Evolutionary conservation across 2,329 filamentous ascomycete genomes (phyloP), one percentile per base, ranked within the genome.

Genomic region (Talaromyces sp.): DNA sequence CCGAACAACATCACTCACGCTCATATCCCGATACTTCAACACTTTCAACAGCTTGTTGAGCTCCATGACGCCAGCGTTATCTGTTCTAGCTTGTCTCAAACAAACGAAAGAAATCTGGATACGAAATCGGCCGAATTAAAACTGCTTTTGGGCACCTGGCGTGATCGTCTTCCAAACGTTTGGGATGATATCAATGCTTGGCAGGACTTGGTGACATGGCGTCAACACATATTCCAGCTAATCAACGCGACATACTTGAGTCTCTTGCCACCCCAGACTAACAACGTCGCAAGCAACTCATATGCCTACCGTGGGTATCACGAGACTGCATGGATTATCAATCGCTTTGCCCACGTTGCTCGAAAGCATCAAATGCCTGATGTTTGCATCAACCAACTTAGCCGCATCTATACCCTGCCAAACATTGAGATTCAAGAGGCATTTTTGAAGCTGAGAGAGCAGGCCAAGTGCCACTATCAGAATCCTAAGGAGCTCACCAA

Each of bases 381-480:
- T 64, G 95, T 99, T 31, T 99, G 96, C 79, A 97, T 99, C 76
- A 93, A 86, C 65, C 95, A 99, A 72, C 84, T 99, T 21, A 96
- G 93, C 71, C 90, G 93, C 64, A 99, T 99, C 72, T 99, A 99
- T 75, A 99, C 95, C 0, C 83, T 99, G 6, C 95, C 95, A 1
- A 99, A 99, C 72, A 99, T 99, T 51, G 95, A 99, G 78, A 99
- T 99, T 53, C 96, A 99, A 72, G 95, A 99, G 74, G 95, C 95
- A 0, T 99, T 99, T 82, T 79, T 99, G 63, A 99, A 99, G 78
- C 78, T 99, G 57, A 84, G 96, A n/a, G 96, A 99, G 77, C 95
- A 99, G 76, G 95, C 95, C 50, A 97, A 97, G 73, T 99, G 95
- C 67, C 95, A 99, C 73, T 99, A 98, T 74, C 93, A 98, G 77